Percentiles rank a stretch among this genome's conserved stretches.
phyloP scores from a whole-genome alignment of 179 eudicot species.

The Beta corolliflora region DNA sequence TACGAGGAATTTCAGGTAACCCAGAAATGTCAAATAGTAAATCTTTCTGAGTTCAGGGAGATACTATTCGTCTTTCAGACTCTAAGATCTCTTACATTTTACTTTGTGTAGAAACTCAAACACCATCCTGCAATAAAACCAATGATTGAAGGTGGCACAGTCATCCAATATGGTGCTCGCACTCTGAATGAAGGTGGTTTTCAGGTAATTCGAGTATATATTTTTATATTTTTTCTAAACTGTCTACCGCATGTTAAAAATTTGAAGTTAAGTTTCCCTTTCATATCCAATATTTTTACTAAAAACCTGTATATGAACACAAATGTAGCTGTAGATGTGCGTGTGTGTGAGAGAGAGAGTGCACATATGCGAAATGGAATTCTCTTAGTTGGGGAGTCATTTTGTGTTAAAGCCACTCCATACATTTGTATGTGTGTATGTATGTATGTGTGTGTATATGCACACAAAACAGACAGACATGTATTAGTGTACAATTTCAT shows the following conservation, averaged over 20 bases:
- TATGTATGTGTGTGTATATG: not conserved
- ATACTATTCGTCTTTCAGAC: not conserved
- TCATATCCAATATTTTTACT: not conserved
- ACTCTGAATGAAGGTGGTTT: conserved; percentile 97
- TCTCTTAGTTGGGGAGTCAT: not conserved
- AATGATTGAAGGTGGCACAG: conserved; percentile 91
- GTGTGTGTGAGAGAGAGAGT: too few species aligned
- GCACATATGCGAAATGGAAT: not conserved
- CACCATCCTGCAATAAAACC: conserved; percentile 81
- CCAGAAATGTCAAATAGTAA: not conserved
- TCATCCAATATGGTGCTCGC: conserved; percentile 96
- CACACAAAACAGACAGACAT: not conserved
- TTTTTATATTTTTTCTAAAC: not conserved
- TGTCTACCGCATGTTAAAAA: not conserved
- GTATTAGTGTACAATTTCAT: conserved; percentile 15
- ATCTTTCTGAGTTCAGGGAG: not conserved
- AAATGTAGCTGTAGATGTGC: too few species aligned
- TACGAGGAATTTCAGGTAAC: conserved; percentile 97
- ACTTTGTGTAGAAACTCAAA: conserved; percentile 64
- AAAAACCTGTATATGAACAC: too few species aligned
- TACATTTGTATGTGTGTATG: not conserved
- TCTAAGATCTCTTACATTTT: conserved; percentile 19
- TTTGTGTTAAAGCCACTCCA: not conserved
- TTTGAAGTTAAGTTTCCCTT: not conserved
- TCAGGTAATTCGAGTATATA: conserved; percentile 58